phyloP scores from a whole-genome alignment of 371 early-diverging fungal species.

The Mucor saturninus region DNA sequence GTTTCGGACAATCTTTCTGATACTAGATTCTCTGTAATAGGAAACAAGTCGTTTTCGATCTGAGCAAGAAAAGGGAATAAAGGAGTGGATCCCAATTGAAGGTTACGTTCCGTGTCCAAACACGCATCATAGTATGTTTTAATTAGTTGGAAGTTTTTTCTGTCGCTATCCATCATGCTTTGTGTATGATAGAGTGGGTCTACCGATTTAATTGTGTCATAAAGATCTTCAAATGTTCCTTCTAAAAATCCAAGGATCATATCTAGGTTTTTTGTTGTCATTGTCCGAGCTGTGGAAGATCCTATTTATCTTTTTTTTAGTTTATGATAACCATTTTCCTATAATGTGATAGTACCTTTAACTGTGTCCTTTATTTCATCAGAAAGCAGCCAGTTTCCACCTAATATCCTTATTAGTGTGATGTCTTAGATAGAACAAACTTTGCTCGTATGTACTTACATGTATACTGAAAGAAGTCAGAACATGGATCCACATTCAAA shows the following conservation, averaged over 20 bases:
- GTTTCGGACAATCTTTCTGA: background rate
- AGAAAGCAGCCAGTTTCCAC: background rate
- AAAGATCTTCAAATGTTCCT: constrained; percentile 27
- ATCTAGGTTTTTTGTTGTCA: too few species aligned
- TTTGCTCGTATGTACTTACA: constrained; percentile 33
- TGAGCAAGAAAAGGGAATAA: constrained; percentile 25
- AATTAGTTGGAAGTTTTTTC: constrained; percentile 46
- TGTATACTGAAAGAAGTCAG: constrained; percentile 50
- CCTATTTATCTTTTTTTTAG: too few species aligned
- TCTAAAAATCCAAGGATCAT: constrained; percentile 11
- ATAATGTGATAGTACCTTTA: too few species aligned
- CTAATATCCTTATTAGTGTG: background rate
- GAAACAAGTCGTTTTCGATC: constrained; percentile 5
- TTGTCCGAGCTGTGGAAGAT: too few species aligned
- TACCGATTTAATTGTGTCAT: constrained; percentile 7
- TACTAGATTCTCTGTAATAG: background rate
- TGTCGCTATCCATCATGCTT: constrained; percentile 25
- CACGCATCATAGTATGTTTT: constrained; percentile 56
- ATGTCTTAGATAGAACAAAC: background rate
- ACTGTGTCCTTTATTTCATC: background rate
- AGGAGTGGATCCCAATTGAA: constrained; percentile 44
- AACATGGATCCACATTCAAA: constrained; percentile 42
- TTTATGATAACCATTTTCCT: too few species aligned
- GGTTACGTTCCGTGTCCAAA: constrained; percentile 41
- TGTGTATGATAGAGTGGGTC: constrained; percentile 12